Conservation (phyloP, 108 stramenopile genomes). For the Nitzschia palea region DNA sequence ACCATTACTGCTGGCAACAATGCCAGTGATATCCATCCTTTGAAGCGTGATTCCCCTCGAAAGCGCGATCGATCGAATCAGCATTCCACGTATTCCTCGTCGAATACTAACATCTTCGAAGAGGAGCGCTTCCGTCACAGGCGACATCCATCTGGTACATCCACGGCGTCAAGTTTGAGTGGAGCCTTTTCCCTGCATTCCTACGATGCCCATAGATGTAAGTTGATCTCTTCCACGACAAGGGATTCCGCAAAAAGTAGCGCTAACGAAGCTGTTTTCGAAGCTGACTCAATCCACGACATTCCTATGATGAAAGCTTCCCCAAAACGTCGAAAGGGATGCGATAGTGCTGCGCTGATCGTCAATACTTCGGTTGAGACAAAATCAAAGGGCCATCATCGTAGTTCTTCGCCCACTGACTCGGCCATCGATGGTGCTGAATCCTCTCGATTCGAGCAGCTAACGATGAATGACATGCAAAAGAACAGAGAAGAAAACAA, state of each 20-base stretch:
- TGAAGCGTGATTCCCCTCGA: slow-evolving; percentile 31
- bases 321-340: slow-evolving; percentile 47
- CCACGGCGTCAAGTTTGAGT: slow-evolving; percentile 55
- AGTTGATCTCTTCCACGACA: too few species aligned
- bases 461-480: slow-evolving; percentile 42
- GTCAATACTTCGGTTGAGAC: slow-evolving; percentile 28
- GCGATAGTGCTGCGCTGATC: slow-evolving; percentile 19
- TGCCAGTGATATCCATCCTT: slow-evolving; percentile 26
- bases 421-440: slow-evolving; percentile 28
- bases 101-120: slow-evolving; percentile 27
- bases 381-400: slow-evolving; percentile 19
- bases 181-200: slow-evolving; percentile 49
- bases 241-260: neutral
- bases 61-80: slow-evolving; percentile 27
- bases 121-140: slow-evolving; percentile 20
- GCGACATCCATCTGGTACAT: slow-evolving; percentile 26
- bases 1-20: slow-evolving; percentile 45
- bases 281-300: slow-evolving; percentile 11
- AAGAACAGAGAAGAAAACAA: slow-evolving; percentile 11
- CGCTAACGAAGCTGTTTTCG: neutral
- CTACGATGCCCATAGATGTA: slow-evolving; percentile 47
- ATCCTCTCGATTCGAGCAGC: slow-evolving; percentile 42
- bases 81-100: slow-evolving; percentile 1
- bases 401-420: slow-evolving; percentile 24
- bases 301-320: slow-evolving; percentile 40